Conservation (phyloP, 2,329 filamentous ascomycete genomes). For the Stachybotrys chartarum region DNA sequence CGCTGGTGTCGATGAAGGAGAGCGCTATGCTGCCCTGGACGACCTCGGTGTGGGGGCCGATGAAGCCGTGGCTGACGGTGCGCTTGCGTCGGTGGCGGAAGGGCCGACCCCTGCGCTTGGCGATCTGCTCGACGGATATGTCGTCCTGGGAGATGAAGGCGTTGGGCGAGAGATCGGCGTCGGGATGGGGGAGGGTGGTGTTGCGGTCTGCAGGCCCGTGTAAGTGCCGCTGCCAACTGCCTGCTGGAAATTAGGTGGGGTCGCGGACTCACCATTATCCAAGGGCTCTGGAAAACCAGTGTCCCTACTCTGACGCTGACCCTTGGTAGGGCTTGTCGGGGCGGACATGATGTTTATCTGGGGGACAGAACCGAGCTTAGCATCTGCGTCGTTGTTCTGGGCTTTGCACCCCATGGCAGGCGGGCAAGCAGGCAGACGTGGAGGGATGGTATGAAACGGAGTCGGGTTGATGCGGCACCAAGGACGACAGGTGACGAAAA, state of each 20-base stretch:
- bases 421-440: too few species aligned
- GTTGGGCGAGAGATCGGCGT: slow-evolving; percentile 49
- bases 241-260: too few species aligned
- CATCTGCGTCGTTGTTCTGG: background rate
- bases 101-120: slow-evolving; percentile 36
- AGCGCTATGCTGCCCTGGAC: slow-evolving; percentile 26
- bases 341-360: slow-evolving; percentile 19
- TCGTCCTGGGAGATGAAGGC: slow-evolving; percentile 51
- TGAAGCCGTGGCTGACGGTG: slow-evolving; percentile 38
- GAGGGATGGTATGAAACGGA: background rate
- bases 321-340: slow-evolving; percentile 11
- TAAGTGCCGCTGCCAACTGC: slow-evolving; percentile 3
- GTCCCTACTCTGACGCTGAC: slow-evolving; percentile 24
- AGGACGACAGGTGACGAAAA: too few species aligned
- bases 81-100: slow-evolving; percentile 40
- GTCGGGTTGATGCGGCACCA: too few species aligned
- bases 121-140: slow-evolving; percentile 33
- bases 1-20: slow-evolving; percentile 14
- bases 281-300: slow-evolving; percentile 48
- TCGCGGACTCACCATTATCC: slow-evolving; percentile 31
- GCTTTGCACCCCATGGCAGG: background rate
- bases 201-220: slow-evolving; percentile 34
- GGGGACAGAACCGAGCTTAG: slow-evolving; percentile 3
- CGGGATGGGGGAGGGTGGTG: slow-evolving; percentile 55
- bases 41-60: slow-evolving; percentile 27